Percentiles rank a stretch among this genome's conserved stretches.
Evolutionary conservation across 495 filamentous ascomycete species (phyloP).

Genomic region (Tuber indicum): DNA sequence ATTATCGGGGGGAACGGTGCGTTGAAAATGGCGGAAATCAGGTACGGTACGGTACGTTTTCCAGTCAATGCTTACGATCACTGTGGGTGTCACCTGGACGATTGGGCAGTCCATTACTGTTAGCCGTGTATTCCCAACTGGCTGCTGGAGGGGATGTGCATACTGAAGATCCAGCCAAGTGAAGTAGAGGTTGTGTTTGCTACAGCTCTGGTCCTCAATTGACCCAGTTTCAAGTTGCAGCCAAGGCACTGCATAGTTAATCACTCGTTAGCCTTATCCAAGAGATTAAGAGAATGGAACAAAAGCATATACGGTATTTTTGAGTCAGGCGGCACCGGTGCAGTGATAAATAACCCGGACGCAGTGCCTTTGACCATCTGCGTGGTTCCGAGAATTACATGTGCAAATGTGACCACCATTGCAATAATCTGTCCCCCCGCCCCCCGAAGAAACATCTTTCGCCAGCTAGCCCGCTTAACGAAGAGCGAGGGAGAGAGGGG

Average conservation of each 20-base stretch:
- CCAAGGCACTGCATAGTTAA: slow-evolving; percentile 32
- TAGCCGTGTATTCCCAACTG: not conserved
- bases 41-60: slow-evolving; percentile 27
- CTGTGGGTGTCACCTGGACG: slow-evolving; percentile 44
- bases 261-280: slow-evolving; percentile 31
- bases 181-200: slow-evolving; percentile 48
- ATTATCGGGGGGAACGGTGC: slow-evolving; percentile 41
- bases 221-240: slow-evolving; percentile 46
- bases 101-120: slow-evolving; percentile 40
- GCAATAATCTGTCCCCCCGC: slow-evolving; percentile 58
- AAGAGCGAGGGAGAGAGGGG: slow-evolving; percentile 68
- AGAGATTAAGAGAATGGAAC: slow-evolving; percentile 54
- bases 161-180: slow-evolving; percentile 21
- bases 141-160: slow-evolving; percentile 42
- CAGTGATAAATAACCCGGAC: slow-evolving; percentile 37
- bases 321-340: slow-evolving; percentile 15
- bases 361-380: slow-evolving; percentile 12
- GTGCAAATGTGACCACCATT: slow-evolving; percentile 66
- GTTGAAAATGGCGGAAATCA: slow-evolving; percentile 44
- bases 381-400: slow-evolving; percentile 53
- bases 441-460: slow-evolving; percentile 62
- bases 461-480: slow-evolving; percentile 62
- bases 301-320: slow-evolving; percentile 53
- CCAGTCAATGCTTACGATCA: slow-evolving; percentile 40
- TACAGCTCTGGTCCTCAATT: slow-evolving; percentile 53